Evolutionary conservation across 75 land plant species (phyloP).

Genomic region (Gnetum montanum): DNA sequence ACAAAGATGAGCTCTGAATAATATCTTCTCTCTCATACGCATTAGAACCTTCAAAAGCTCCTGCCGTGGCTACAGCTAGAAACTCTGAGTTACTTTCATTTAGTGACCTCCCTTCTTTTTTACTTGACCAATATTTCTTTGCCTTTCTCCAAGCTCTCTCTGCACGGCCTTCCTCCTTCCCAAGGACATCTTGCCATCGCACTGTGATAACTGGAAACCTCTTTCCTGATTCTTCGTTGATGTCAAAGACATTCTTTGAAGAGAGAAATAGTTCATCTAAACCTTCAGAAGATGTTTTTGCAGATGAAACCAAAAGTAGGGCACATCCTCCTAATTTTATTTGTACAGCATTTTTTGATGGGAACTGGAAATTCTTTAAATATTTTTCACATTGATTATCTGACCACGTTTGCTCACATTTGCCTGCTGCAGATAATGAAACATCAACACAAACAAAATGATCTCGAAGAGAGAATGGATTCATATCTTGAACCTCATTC

Average conservation of each 20-base stretch:
- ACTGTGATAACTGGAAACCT: conserved; percentile 25
- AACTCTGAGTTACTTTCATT: conserved; percentile 49
- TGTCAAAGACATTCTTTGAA: conserved; percentile 23
- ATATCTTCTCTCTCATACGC: conserved; percentile 41
- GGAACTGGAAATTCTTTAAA: conserved; percentile 7
- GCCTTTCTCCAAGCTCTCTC: conserved; percentile 47
- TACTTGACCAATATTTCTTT: conserved; percentile 25
- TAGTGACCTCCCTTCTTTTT: conserved; percentile 26
- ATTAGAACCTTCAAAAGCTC: conserved; percentile 35
- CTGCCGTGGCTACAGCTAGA: conserved; percentile 49
- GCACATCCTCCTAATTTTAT: conserved; percentile 24
- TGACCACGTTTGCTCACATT: conserved; percentile 4
- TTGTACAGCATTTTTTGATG: conserved; percentile 17
- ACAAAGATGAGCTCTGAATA: conserved; percentile 34
- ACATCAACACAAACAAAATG: conserved; percentile 39
- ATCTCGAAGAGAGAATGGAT: conserved; percentile 13
- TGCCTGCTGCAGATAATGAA: conserved; percentile 2
- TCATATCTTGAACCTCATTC: conserved; percentile 5
- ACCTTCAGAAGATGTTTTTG: neutral
- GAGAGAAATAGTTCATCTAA: conserved; percentile 4
- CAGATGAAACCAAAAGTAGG: conserved; percentile 16
- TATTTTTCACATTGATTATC: conserved; percentile 1
- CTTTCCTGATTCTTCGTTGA: neutral
- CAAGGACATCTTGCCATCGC: conserved; percentile 42
- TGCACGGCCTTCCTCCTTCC: conserved; percentile 48